These are phyloP conservation scores for Ceriops tagal DNA, from an alignment of 345 rosid species.

Conservation along the genomic window DNA sequence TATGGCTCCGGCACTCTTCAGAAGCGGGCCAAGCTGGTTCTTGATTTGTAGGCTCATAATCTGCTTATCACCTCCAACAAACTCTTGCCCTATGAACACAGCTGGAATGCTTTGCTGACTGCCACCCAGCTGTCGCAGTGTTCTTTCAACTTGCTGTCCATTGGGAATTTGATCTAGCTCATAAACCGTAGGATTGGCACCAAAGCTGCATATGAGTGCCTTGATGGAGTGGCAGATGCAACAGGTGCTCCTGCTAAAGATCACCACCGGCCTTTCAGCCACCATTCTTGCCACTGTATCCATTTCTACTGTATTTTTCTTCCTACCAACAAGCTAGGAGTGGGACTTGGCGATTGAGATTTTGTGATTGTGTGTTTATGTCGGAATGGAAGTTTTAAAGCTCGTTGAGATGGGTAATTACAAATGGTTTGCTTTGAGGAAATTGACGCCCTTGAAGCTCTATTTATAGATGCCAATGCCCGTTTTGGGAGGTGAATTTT, in stretches of 20 bases:
- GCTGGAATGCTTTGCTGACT: constrained; percentile 56
- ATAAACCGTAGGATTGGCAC: constrained; percentile 57
- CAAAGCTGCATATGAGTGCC: constrained; percentile 57
- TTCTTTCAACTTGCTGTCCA: constrained; percentile 49
- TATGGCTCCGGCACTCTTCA: constrained; percentile 65
- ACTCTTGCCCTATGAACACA: constrained; percentile 63
- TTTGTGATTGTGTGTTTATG: neutral
- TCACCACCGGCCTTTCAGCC: constrained; percentile 59
- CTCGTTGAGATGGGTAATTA: too few relatives aligned
- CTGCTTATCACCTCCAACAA: constrained; percentile 69
- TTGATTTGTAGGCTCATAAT: constrained; percentile 60
- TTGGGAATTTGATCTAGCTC: constrained; percentile 55
- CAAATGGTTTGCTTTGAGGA: neutral
- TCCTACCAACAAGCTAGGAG: constrained; percentile 1
- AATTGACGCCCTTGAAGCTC: neutral
- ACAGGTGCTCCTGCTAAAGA: constrained; percentile 29
- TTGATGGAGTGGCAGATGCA: constrained; percentile 63
- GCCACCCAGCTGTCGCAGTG: constrained; percentile 54
- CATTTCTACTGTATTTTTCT: constrained; percentile 12
- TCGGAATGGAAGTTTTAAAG: neutral
- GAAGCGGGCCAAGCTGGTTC: constrained; percentile 56
- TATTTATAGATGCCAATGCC: constrained; percentile 1
- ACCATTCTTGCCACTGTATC: constrained; percentile 42
- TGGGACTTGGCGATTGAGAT: neutral
- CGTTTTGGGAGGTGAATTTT: neutral